Evolutionary conservation across 352 stramenopile species (phyloP).

Genomic region (Saprolegnia parasitica): DNA sequence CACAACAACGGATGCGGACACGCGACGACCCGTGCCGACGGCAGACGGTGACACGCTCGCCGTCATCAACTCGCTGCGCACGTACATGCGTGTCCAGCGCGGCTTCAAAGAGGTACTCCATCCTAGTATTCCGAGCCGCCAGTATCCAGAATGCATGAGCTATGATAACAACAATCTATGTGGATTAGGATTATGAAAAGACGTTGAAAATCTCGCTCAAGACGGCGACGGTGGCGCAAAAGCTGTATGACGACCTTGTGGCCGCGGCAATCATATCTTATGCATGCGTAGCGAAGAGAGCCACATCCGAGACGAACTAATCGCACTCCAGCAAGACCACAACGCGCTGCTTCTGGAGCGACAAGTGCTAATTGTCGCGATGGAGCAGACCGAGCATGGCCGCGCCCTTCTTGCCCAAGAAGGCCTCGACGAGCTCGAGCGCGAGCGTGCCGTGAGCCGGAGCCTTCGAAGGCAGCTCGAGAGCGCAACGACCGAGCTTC

Average conservation of each 20-base stretch:
- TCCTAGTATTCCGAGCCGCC: too few relatives aligned
- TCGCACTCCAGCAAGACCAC: not conserved
- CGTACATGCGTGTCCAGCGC: slow-evolving; percentile 62
- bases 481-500: not conserved
- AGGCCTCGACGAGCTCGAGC: slow-evolving; percentile 10
- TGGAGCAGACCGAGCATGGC: slow-evolving; percentile 18
- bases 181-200: slow-evolving; percentile 36
- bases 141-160: too few relatives aligned
- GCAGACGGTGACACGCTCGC: slow-evolving; percentile 34
- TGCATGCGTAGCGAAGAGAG: not conserved
- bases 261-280: not conserved
- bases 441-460: not conserved
- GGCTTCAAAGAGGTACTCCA: slow-evolving; percentile 41
- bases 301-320: slow-evolving; percentile 3
- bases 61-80: slow-evolving; percentile 61
- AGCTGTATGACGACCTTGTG: slow-evolving; percentile 25
- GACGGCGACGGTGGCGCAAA: slow-evolving; percentile 35
- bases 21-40: not conserved
- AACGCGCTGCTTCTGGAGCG: slow-evolving; percentile 4
- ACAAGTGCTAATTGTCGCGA: slow-evolving; percentile 4
- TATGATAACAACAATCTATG: not conserved
- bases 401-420: slow-evolving; percentile 8
- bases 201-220: slow-evolving; percentile 28
- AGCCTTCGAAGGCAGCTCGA: not conserved
- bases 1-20: slow-evolving; percentile 33